Base-by-base conservation (phyloP, 441 rosid species). In the Euphorbia schlechtendalii region DNA sequence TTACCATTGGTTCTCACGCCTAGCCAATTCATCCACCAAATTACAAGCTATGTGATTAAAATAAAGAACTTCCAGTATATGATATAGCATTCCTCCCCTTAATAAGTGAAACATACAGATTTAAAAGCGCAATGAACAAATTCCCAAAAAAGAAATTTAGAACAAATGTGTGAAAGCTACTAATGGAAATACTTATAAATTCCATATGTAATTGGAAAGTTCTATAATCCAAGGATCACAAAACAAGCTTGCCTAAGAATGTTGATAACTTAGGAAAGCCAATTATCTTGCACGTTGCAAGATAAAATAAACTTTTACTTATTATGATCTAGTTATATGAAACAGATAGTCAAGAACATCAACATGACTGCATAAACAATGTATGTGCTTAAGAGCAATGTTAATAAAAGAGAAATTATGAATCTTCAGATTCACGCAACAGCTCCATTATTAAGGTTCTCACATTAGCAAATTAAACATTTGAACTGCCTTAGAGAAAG, bases 1-100 rank as follows among this genome's bases (percentile, higher is more conserved):
- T 64, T 62, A 72, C 81, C 95, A 84, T 89, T 17, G 56, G 62
- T 66, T 71, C 71, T 62, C 65, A 68, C 63, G 64, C 52, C 66
- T 66, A 54, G 67, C 65, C 57, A 69, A 65, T 61, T 67, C 68
- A 55, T 57, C 41, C 71, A 69, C 53, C 46, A 51, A 45, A 77
- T 46, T 34, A 60, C 53, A 63, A 43, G 25, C 59, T 21, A 68
- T 30, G 34, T 59, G 45, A 49, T 64, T 59, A 34, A 67, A 43
- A 22, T 7, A 60, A 48, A 63, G 20, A 36, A 45, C 17, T 7
- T 27, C 17, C 22, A 51, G 55, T 49, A 49, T 40, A 8, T 13
- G 25, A 17, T 15, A 51, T 45, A 41, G 40, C 49, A 24, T 0
- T 56, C 14, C 43, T 24, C 17, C 45, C 40, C 2, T 34, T 22